Percentiles rank a stretch among this genome's conserved stretches.
These are phyloP conservation scores for Ogataea glucozyma DNA, from an alignment of 805 yeast species.

Conservation along the genomic window DNA sequence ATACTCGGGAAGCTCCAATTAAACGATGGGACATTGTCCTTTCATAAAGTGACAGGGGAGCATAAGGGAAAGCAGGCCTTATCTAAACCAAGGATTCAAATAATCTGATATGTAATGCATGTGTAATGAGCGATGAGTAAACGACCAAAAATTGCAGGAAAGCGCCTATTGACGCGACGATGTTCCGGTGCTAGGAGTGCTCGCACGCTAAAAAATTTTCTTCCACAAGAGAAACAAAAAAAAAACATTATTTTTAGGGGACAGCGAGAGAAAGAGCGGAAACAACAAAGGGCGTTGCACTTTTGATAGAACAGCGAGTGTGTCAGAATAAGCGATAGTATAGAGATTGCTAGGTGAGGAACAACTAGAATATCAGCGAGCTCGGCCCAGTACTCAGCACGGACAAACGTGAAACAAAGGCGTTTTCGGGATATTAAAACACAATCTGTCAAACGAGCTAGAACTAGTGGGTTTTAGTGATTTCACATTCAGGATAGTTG, in stretches of 20 bases:
- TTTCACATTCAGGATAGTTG: too few species aligned
- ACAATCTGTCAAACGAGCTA: too few species aligned
- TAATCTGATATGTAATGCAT: too few species aligned
- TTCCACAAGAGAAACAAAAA: slow-evolving; percentile 1
- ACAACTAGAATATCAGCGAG: slow-evolving; percentile 1
- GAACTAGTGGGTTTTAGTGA: slow-evolving; percentile 1
- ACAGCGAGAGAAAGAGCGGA: slow-evolving; percentile 9
- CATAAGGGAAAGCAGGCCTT: too few species aligned
- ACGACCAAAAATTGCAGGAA: too few species aligned
- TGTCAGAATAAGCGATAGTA: neutral
- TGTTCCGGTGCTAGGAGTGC: slow-evolving; percentile 11
- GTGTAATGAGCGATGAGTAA: too few species aligned
- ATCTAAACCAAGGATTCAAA: too few species aligned
- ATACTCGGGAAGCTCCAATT: too few species aligned
- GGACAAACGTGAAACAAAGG: slow-evolving; percentile 1
- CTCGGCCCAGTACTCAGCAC: slow-evolving; percentile 1
- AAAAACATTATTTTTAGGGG: slow-evolving; percentile 9
- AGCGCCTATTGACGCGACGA: slow-evolving; percentile 8
- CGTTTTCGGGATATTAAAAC: slow-evolving; percentile 3
- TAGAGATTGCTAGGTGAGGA: slow-evolving; percentile 6
- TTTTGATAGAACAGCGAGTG: neutral
- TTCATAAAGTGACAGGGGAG: too few species aligned
- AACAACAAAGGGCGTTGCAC: slow-evolving; percentile 8
- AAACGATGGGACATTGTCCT: too few species aligned
- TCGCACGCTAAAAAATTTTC: slow-evolving; percentile 11